phyloP scores from a whole-genome alignment of 2,329 filamentous ascomycete species.

The Fusarium nodosum region DNA sequence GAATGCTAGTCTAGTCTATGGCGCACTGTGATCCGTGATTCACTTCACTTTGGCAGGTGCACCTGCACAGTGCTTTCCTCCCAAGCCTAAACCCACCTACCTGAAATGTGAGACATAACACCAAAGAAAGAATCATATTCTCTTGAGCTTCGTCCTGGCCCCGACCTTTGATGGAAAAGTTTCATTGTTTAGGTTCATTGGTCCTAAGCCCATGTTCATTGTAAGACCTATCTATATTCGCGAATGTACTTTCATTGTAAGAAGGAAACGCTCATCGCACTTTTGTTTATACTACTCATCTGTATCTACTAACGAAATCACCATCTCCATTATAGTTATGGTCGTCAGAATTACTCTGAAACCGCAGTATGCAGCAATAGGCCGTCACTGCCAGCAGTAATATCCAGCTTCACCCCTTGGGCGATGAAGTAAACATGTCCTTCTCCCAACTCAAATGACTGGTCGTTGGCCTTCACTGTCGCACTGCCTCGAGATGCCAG shows the following conservation, averaged over 20 bases:
- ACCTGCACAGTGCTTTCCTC: conserved; percentile 3
- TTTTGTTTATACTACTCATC: neutral
- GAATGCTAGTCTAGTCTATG: neutral
- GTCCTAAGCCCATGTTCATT: neutral
- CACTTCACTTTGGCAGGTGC: neutral
- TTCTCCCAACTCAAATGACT: conserved; percentile 43
- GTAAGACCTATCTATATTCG: neutral
- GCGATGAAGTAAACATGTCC: conserved; percentile 48
- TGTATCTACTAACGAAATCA: neutral
- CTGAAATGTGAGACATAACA: neutral
- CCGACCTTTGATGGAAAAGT: neutral
- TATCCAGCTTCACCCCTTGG: conserved; percentile 42
- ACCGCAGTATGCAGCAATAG: conserved; percentile 44
- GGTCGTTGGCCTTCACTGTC: conserved; percentile 35
- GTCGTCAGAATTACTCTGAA: conserved; percentile 27
- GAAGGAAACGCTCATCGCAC: neutral
- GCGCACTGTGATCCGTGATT: conserved; percentile 4
- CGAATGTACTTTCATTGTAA: neutral
- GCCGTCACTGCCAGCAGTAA: conserved; percentile 37
- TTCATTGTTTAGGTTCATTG: neutral
- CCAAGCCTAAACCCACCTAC: neutral
- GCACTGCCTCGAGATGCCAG: conserved; percentile 45
- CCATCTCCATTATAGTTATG: neutral
- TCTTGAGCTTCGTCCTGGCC: neutral
- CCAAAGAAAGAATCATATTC: neutral